Percentiles rank a stretch among this genome's conserved stretches.
Evolutionary conservation across 2,329 filamentous ascomycete genomes (phyloP).

Genomic region (Calycina herbarum): DNA sequence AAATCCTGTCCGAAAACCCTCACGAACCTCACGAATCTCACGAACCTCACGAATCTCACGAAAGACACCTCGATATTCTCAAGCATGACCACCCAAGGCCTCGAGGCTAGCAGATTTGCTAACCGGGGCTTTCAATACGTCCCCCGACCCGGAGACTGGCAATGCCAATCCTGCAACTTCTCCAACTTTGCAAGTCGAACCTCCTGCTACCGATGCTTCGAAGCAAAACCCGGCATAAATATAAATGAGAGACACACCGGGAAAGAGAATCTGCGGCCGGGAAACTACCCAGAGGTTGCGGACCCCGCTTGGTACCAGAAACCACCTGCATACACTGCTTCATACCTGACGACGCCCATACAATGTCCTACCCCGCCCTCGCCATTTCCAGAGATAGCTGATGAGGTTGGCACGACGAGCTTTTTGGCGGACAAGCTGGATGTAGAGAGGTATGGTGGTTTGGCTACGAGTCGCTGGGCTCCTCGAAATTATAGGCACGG

Average conservation of each 20-base stretch:
- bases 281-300: background rate
- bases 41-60: background rate
- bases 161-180: conserved; percentile 25
- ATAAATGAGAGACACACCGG: background rate
- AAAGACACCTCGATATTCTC: background rate
- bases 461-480: conserved; percentile 33
- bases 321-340: background rate
- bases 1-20: background rate
- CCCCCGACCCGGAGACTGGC: conserved; percentile 21
- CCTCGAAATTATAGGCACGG: conserved; percentile 23
- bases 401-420: background rate
- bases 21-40: background rate
- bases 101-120: background rate
- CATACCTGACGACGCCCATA: background rate
- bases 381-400: background rate
- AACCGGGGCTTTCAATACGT: conserved; percentile 6
- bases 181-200: conserved; percentile 24
- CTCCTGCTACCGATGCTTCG: conserved; percentile 22
- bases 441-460: conserved; percentile 20
- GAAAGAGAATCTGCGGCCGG: background rate
- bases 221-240: background rate
- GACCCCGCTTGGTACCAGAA: background rate
- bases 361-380: background rate
- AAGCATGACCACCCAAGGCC: background rate
- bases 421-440: background rate